phyloP scores from a whole-genome alignment of 2,329 filamentous ascomycete genomes.

The Sphaerulina populicola region DNA sequence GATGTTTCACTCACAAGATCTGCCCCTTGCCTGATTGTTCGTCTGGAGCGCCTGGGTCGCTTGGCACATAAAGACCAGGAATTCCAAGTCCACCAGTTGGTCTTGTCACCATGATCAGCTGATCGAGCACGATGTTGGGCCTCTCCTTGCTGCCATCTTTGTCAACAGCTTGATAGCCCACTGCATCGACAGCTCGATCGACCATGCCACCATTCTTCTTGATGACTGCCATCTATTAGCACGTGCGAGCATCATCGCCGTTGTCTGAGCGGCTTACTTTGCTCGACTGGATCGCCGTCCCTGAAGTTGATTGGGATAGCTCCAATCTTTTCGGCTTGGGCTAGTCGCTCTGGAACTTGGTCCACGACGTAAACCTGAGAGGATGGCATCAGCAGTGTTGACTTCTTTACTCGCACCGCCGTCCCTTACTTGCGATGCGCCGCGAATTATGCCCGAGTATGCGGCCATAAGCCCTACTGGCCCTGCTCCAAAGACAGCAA shows the following conservation, averaged over 20 bases:
- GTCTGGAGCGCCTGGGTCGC: constrained; percentile 56
- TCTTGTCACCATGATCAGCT: constrained; percentile 55
- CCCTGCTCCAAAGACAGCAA: constrained; percentile 53
- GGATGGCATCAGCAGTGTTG: too few relatives aligned
- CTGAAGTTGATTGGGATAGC: constrained; percentile 54
- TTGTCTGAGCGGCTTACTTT: constrained; percentile 33
- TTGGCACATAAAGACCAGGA: constrained; percentile 34
- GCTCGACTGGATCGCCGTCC: constrained; percentile 51
- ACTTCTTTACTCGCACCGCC: too few relatives aligned
- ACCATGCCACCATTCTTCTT: constrained; percentile 15
- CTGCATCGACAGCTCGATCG: constrained; percentile 56
- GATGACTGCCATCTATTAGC: constrained; percentile 9
- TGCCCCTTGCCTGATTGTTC: constrained; percentile 53
- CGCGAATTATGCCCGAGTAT: constrained; percentile 53
- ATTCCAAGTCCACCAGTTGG: constrained; percentile 48
- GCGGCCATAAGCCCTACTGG: constrained; percentile 60
- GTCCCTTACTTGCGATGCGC: constrained; percentile 42
- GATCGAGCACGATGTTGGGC: constrained; percentile 56
- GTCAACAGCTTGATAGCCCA: constrained; percentile 56
- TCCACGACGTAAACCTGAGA: constrained; percentile 52
- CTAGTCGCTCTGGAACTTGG: constrained; percentile 51
- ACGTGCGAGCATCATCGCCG: background rate
- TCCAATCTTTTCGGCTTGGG: constrained; percentile 54
- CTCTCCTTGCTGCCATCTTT: constrained; percentile 51
- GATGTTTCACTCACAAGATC: constrained; percentile 37